A percentile compares a stretch with the other conserved stretches of the same genome.
phyloP scores from a whole-genome alignment of 768 basidiomycete genomes.

The Lentinula aciculospora region DNA sequence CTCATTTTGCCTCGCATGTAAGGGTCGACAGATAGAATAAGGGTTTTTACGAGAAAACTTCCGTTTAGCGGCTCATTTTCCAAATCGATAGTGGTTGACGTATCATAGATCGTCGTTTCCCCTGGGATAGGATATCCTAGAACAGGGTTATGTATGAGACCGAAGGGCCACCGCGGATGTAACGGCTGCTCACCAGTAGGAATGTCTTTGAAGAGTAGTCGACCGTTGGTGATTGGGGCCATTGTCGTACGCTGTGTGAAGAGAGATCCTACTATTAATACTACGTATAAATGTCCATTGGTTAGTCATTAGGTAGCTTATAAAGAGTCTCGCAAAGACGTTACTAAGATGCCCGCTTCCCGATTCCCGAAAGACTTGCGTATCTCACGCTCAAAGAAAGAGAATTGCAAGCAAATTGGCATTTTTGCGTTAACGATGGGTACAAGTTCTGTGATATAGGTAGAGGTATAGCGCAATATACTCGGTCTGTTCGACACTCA shows the following conservation, averaged over 20 bases:
- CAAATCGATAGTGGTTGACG: constrained; percentile 25
- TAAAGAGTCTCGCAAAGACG: no score
- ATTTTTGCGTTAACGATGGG: no score
- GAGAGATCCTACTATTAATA: constrained; percentile 21
- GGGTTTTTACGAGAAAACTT: constrained; percentile 26
- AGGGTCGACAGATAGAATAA: constrained; percentile 31
- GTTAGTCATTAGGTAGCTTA: no score
- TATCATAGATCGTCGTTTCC: constrained; percentile 23
- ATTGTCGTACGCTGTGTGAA: not conserved
- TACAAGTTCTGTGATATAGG: no score
- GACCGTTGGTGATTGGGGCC: constrained; percentile 15
- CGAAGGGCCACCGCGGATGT: not conserved
- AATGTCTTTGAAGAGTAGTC: constrained; percentile 22
- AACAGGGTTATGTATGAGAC: not conserved
- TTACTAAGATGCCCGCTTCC: no score
- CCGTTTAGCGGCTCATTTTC: constrained; percentile 23
- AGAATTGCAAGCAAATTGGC: no score
- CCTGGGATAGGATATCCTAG: constrained; percentile 17
- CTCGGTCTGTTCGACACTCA: no score
- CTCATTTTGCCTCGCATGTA: constrained; percentile 25
- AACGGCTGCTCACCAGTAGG: constrained; percentile 11
- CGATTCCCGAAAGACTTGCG: no score
- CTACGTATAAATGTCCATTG: constrained; percentile 46
- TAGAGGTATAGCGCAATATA: no score
- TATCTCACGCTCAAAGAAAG: no score